Evolutionary conservation across 2,329 filamentous ascomycete species (phyloP).

Genomic region (Teratosphaeria gauchensis): DNA sequence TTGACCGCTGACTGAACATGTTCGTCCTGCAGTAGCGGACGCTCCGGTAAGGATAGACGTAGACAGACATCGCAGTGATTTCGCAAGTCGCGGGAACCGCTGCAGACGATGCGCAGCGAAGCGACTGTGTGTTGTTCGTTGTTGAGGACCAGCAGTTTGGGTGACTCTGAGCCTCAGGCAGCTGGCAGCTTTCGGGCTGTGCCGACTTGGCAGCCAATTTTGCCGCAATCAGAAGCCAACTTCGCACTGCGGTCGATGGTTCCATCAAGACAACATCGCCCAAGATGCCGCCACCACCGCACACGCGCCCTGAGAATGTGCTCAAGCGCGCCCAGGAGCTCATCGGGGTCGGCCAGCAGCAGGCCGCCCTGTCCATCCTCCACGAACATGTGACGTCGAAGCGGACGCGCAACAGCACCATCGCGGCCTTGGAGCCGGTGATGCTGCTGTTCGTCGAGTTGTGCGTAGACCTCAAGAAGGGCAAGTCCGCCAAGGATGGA

Average conservation of each 20-base stretch:
- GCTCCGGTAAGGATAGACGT: neutral
- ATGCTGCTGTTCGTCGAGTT: constrained; percentile 97
- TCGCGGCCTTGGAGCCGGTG: constrained; percentile 90
- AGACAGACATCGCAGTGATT: neutral
- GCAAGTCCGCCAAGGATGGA: constrained; percentile 96
- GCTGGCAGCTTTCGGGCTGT: neutral
- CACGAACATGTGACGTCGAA: constrained; percentile 99
- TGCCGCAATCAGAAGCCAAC: neutral
- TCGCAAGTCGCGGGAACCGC: neutral
- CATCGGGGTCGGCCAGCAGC: constrained; percentile 90
- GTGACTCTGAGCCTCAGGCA: neutral
- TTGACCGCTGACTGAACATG: neutral
- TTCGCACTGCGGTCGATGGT: neutral
- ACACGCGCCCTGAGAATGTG: constrained; percentile 98
- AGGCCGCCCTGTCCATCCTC: constrained; percentile 84
- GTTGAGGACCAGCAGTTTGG: no score
- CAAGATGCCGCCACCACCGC: constrained; percentile 84
- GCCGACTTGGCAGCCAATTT: neutral
- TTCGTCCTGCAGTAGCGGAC: neutral
- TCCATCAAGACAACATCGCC: constrained; percentile 9
- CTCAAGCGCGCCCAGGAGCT: constrained; percentile 97
- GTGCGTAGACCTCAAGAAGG: constrained; percentile 94
- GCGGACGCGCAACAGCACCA: constrained; percentile 92
- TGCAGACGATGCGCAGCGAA: neutral
- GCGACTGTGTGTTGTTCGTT: no score